phyloP scores from a whole-genome alignment of 345 rosid genomes.

The Trapa incisa region DNA sequence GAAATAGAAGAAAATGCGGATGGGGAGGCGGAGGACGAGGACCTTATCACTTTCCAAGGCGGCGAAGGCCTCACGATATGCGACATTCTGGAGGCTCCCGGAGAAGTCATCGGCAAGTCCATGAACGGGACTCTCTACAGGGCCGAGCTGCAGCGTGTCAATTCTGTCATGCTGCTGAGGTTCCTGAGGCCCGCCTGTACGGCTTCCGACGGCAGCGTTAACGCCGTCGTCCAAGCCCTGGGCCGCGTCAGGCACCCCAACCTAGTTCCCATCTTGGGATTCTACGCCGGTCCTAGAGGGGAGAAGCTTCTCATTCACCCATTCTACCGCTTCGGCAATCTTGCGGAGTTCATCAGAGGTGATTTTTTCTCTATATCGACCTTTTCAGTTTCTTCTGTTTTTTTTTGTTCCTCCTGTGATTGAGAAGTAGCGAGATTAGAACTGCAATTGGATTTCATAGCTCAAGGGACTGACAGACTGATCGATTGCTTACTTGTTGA shows the following conservation, averaged over 20 bases:
- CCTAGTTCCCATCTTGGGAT: slow-evolving; percentile 81
- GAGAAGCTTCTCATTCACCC: slow-evolving; percentile 93
- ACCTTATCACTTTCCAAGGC: slow-evolving; percentile 46
- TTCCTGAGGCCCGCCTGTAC: slow-evolving; percentile 73
- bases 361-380: slow-evolving; percentile 8
- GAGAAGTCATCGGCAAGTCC: slow-evolving; percentile 90
- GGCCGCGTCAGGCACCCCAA: slow-evolving; percentile 61
- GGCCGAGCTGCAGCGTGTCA: slow-evolving; percentile 51
- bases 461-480: background rate
- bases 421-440: background rate
- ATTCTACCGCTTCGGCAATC: slow-evolving; percentile 48
- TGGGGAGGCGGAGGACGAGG: slow-evolving; percentile 30
- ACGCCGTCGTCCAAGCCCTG: slow-evolving; percentile 33
- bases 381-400: background rate
- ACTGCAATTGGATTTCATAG: background rate
- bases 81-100: slow-evolving; percentile 90
- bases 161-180: slow-evolving; percentile 48
- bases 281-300: slow-evolving; percentile 72
- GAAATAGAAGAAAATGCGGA: slow-evolving; percentile 24
- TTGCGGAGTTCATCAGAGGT: slow-evolving; percentile 67
- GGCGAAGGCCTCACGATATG: slow-evolving; percentile 58
- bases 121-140: slow-evolving; percentile 76
- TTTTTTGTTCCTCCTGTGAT: background rate
- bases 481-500: slow-evolving; percentile 5
- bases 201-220: slow-evolving; percentile 34